phyloP scores from a whole-genome alignment of 495 filamentous ascomycete species.

The Neurospora sp. region DNA sequence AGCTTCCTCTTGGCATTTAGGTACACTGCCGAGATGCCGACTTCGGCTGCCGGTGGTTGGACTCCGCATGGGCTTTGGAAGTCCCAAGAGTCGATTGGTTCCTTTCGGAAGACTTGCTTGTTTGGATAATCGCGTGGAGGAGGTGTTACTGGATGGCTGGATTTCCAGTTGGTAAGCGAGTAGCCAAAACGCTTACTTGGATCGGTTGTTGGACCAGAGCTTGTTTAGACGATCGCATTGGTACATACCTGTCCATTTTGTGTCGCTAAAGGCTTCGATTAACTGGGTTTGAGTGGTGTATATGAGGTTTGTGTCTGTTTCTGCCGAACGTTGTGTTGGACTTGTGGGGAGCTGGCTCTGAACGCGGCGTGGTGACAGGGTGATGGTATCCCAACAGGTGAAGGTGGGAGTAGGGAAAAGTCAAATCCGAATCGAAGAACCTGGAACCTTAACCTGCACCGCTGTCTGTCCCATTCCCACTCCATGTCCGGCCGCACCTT shows the following conservation, averaged over 20 bases:
- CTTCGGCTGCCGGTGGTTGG: neutral
- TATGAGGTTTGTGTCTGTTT: neutral
- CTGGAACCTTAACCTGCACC: neutral
- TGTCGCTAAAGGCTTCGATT: neutral
- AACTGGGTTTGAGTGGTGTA: neutral
- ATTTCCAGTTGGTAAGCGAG: neutral
- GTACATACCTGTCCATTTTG: neutral
- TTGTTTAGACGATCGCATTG: neutral
- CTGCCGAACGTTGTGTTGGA: neutral
- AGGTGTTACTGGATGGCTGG: neutral
- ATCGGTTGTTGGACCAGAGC: neutral
- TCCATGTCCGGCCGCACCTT: neutral
- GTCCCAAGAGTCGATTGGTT: neutral
- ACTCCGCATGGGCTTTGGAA: neutral
- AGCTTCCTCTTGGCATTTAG: neutral
- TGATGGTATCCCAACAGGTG: neutral
- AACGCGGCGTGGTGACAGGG: neutral
- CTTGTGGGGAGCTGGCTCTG: neutral
- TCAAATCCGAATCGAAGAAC: neutral
- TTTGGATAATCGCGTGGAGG: neutral
- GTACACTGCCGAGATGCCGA: neutral
- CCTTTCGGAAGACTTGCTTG: neutral
- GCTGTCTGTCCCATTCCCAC: neutral
- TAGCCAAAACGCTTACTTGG: neutral
- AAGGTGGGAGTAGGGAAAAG: neutral